These are phyloP conservation scores for Wickerhamiella allomyrinae DNA, from an alignment of 805 yeast genomes.

Conservation along the genomic window DNA sequence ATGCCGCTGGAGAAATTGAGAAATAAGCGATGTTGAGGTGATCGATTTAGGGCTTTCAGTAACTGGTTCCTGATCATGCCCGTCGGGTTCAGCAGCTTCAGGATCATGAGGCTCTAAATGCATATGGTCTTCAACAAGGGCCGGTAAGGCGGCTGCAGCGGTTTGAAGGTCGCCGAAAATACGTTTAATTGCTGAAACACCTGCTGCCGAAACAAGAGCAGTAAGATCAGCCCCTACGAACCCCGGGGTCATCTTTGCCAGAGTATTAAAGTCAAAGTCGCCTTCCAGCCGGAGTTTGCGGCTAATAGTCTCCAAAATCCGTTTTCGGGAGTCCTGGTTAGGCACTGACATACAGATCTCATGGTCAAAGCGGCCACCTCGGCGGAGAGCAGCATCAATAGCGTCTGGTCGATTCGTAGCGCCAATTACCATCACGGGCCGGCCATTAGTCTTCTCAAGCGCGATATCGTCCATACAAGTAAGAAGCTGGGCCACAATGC, in stretches of 20 bases:
- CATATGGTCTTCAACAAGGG: neutral
- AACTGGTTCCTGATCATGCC: slow-evolving; percentile 9
- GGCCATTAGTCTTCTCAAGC: slow-evolving; percentile 76
- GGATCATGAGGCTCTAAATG: slow-evolving; percentile 9
- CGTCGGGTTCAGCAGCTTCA: slow-evolving; percentile 24
- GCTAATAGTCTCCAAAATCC: slow-evolving; percentile 66
- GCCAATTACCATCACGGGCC: slow-evolving; percentile 86
- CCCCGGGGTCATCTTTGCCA: slow-evolving; percentile 93
- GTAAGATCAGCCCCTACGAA: slow-evolving; percentile 95
- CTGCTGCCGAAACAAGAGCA: slow-evolving; percentile 89
- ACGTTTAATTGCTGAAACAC: slow-evolving; percentile 83
- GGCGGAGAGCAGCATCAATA: slow-evolving; percentile 80
- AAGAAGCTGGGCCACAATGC: slow-evolving; percentile 89
- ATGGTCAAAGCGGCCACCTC: slow-evolving; percentile 94
- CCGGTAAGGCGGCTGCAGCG: neutral
- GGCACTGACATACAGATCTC: slow-evolving; percentile 95
- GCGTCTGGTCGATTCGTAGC: slow-evolving; percentile 97
- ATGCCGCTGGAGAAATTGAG: slow-evolving; percentile 46
- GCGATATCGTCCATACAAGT: slow-evolving; percentile 91
- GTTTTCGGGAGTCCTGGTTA: slow-evolving; percentile 62
- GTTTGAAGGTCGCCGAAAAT: slow-evolving; percentile 43
- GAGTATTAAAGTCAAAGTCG: slow-evolving; percentile 45
- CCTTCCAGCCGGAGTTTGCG: slow-evolving; percentile 50
- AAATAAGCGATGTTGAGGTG: slow-evolving; percentile 13
- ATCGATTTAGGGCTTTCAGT: neutral